Base-by-base conservation (phyloP, 768 basidiomycete species). In the Mycena filopes region DNA sequence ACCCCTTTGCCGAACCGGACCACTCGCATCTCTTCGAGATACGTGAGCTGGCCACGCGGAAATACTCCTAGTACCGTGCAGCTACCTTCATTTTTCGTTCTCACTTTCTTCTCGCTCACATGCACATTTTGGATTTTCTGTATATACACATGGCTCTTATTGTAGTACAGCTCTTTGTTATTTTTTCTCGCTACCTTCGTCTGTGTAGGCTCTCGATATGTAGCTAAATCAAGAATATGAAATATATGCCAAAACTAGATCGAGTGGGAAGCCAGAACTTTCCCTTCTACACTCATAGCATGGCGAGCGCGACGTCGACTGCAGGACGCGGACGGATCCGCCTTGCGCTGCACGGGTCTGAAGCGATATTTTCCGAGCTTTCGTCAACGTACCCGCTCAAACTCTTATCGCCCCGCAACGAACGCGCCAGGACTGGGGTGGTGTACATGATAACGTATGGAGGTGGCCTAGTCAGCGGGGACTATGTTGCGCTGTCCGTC, bases 401-500 rank as follows among this genome's bases (percentile, higher is more conserved):
- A 75, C 87, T 98, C 36, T 80, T 96, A 60, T 90, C 95, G 3
- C 94, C 95, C 2, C 83, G 83, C 50, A 77, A 87, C 12, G 67
- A 78, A 41, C 78, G 79, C 41, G 77, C 81, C 31, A 76, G 80
- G 6, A 82, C 94, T 33, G 91, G 87, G 12, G 78, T 93, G 53
- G 89, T 88, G 20, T 98, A 98, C 70, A 81, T 93, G 20, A 75
- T 98, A 62, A 89, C 88, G 38, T 99, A 98, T 70, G 96, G 96
- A 0, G 96, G 96, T 13, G 96, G 96, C 3, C 83, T 99, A 12
- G 92, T 99, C 40, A 89, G 90, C 7, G 95, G 95, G 0, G 96
- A 99, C 79, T 77, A 81, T 28, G 80, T 98, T 54, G 76, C 83
- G 46, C 74, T 98, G 15, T 70, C 77, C n/a, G 86, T 91, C 25